Conservation (phyloP, 2,329 filamentous ascomycete species). For the Neonectria sp. region DNA sequence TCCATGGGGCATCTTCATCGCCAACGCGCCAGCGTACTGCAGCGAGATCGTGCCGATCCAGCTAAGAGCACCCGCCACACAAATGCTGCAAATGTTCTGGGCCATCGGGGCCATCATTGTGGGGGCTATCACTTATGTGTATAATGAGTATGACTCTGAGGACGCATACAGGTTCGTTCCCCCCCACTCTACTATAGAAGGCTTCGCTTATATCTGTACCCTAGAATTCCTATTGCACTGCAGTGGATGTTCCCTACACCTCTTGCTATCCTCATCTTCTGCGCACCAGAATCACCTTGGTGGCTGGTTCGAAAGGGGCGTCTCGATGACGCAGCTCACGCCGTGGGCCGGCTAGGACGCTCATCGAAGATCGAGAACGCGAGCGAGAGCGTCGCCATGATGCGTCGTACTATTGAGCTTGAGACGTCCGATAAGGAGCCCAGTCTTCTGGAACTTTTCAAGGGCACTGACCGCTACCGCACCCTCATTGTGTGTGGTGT, state of each 20-base stretch:
- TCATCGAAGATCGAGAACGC: slow-evolving; percentile 34
- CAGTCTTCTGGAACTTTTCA: slow-evolving; percentile 66
- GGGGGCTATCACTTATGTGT: slow-evolving; percentile 59
- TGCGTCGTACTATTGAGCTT: slow-evolving; percentile 69
- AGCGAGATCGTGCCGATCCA: slow-evolving; percentile 71
- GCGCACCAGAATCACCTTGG: slow-evolving; percentile 68
- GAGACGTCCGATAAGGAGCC: slow-evolving; percentile 62
- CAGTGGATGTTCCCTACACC: slow-evolving; percentile 73
- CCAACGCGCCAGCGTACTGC: slow-evolving; percentile 74
- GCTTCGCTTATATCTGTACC: slow-evolving; percentile 40
- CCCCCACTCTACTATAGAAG: slow-evolving; percentile 42
- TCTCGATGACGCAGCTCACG: slow-evolving; percentile 57
- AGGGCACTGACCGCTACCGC: slow-evolving; percentile 67
- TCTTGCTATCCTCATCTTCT: slow-evolving; percentile 65
- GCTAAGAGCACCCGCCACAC: slow-evolving; percentile 69
- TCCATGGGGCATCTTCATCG: slow-evolving; percentile 75
- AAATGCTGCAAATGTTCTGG: slow-evolving; percentile 77
- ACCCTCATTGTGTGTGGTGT: slow-evolving; percentile 71
- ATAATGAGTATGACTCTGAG: no score
- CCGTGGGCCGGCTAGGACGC: slow-evolving; percentile 63
- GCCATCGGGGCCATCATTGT: slow-evolving; percentile 74
- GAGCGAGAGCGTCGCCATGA: slow-evolving; percentile 66
- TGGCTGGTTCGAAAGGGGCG: slow-evolving; percentile 68
- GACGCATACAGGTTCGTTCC: slow-evolving; percentile 30
- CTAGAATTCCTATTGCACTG: slow-evolving; percentile 67